Evolutionary conservation across 1,284 basidiomycete species (phyloP), one percentile per base, ranked within the genome.

Genomic region (Pascua guehoae): DNA sequence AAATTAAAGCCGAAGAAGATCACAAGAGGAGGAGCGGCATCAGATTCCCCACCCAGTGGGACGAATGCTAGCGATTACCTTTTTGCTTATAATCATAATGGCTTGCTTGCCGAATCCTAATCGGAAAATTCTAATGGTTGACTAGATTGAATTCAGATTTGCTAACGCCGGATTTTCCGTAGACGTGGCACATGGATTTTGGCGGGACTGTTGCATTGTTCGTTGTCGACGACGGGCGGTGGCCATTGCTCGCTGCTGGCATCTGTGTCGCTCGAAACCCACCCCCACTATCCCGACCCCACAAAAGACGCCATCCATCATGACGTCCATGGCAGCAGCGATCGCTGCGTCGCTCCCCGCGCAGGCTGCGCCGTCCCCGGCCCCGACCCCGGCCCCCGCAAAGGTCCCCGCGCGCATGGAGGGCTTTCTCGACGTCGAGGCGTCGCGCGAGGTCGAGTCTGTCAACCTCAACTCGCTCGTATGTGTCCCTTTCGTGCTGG

Each of bases 401-500:
- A 70, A 73, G 51, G 91, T 95, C 64, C 92, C 90, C 24, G 84
- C 89, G 11, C 88, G 89, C 62, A 91, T 92, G 87, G 84, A 89
- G 53, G 91, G 89, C 72, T 86, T 87, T 58, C 86, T 94, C 70
- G 91, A 95, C 77, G 88, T 91, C 64, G 57, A 94, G 79, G 90
- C 86, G 42, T 86, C 89, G 66, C 89, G 92, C 66, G 84, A 88
- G 9, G 78, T 94, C 56, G 84, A 83, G 54, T 79, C 74, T 58
- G 88, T 94, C 32, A 88, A 91, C 75, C 77, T 95, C 15, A 91
- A 91, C 76, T 89, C 87, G 47, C 78, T 94, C 79, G 91, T 92
- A 73, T 74, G 87, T 79, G n/a, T 40, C 47, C 14, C 41, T 38
- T 12, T 18, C 8, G 17, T 17, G 38, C 44, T 44, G 8, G 38